Conservation (phyloP, 352 stramenopile species). For the Phytophthora hibernalis region DNA sequence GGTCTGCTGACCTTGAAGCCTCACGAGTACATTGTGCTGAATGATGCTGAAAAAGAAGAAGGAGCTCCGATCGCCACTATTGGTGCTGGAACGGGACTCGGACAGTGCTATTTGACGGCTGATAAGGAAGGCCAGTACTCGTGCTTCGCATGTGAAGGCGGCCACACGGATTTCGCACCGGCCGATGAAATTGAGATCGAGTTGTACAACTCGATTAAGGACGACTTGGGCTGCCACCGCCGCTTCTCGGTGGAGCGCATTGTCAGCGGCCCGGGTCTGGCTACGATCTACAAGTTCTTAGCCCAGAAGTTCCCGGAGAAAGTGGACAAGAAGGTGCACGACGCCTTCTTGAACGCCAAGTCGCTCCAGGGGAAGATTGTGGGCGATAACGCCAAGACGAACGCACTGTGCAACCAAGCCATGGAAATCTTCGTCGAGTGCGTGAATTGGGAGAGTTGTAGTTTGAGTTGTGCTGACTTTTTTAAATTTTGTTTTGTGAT, state of each 20-base stretch:
- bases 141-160: constrained; percentile 93
- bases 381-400: constrained; percentile 84
- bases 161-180: constrained; percentile 95
- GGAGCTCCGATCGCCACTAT: constrained; percentile 93
- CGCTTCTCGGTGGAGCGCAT: constrained; percentile 96
- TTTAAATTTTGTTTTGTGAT: too few relatives aligned
- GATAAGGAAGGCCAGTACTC: constrained; percentile 86
- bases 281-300: constrained; percentile 97
- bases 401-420: constrained; percentile 80
- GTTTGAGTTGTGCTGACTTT: too few relatives aligned
- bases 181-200: constrained; percentile 87
- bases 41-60: constrained; percentile 72
- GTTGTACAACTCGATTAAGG: constrained; percentile 80
- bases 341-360: constrained; percentile 61
- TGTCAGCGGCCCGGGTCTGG: constrained; percentile 94
- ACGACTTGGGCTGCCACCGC: constrained; percentile 71
- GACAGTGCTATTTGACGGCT: constrained; percentile 95
- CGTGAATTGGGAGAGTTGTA: too few relatives aligned
- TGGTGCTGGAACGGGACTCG: constrained; percentile 94
- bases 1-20: constrained; percentile 94
- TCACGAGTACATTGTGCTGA: constrained; percentile 90
- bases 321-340: constrained; percentile 80
- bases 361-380: constrained; percentile 77
- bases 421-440: constrained; percentile 95
- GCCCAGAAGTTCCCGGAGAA: constrained; percentile 89